Evolutionary conservation across 441 rosid species (phyloP), one percentile per base, ranked within the genome.

Genomic region (Sinapis alba): DNA sequence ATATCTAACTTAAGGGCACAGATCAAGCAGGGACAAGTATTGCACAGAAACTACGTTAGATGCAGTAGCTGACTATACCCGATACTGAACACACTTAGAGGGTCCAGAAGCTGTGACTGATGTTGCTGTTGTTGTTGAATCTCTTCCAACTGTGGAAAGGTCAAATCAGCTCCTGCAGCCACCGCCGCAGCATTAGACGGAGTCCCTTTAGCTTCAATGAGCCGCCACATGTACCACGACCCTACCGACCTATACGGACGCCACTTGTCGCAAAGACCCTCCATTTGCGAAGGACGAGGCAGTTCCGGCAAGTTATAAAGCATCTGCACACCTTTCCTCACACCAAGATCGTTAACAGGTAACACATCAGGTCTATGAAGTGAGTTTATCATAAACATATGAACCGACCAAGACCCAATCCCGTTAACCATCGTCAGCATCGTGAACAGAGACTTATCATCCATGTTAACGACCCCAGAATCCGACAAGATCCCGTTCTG

Each of bases 371-470:
- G 99, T 78, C 99, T 88, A 65, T 93, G 99, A 64, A 95, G 90
- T 50, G 99, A 95, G 77, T 89, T 89, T 7, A 95, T 95, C 99
- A 95, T 93, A 70, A 95, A 93, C 96, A 95, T 93, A 68, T 95
- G 97, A 62, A 95, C 99, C 2, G 98, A 95, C 98, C 99, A 95
- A 3, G 99, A 91, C 4, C 99, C 99, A 34, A 95, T 95, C 53
- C 99, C 99, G 65, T 93, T 95, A 45, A 95, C 99, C 97, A 95
- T 95, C 1, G 99, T 95, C 36, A 95, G 86, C 99, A 95, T 95
- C 5, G 97, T 91, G 68, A 92, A 95, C 15, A 95, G 87, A 26
- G 99, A 95, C 67, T 88, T 95, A 73, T 95, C 99, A 71, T 95
- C 98, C 98, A 95, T 90, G 74, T 83, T 85, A 73, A 95, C 86